Conservation (phyloP, 495 filamentous ascomycete species). For the Entonaema liquescens region DNA sequence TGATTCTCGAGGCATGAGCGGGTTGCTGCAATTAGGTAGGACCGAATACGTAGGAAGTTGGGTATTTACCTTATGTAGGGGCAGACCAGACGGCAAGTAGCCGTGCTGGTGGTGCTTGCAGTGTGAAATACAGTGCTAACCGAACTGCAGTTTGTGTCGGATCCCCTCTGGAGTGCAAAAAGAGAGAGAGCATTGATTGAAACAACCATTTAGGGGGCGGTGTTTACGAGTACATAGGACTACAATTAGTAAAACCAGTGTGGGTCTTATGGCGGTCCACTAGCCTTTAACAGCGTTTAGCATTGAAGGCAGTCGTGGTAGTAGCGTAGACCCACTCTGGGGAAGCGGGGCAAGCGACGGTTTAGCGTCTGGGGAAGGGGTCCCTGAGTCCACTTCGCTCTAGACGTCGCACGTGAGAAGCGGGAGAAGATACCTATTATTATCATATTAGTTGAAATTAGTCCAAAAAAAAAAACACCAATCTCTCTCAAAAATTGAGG, state of each 20-base stretch:
- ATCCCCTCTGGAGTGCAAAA: background rate
- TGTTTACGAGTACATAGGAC: background rate
- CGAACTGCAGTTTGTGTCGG: background rate
- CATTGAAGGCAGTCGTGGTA: constrained; percentile 6
- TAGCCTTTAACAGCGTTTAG: constrained; percentile 7
- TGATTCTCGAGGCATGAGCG: background rate
- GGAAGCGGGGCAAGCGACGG: constrained; percentile 31
- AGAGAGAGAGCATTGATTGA: background rate
- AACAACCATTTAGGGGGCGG: too few species aligned
- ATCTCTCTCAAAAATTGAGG: background rate
- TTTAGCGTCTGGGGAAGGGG: constrained; percentile 26
- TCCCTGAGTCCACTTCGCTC: constrained; percentile 27
- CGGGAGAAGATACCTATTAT: constrained; percentile 17
- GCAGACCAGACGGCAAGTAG: background rate
- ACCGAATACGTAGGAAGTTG: background rate
- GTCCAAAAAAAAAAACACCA: background rate
- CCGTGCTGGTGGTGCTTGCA: background rate
- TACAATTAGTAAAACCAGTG: constrained; percentile 1
- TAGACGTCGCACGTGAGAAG: constrained; percentile 31
- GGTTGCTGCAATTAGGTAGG: background rate
- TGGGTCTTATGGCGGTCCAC: constrained; percentile 14
- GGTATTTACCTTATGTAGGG: background rate
- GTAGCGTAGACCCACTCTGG: constrained; percentile 27
- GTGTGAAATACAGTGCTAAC: constrained; percentile 1
- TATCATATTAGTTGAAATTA: background rate